These are phyloP conservation scores for Trichosporon sp. DNA, from an alignment of 1,284 basidiomycete species.

Conservation along the genomic window DNA sequence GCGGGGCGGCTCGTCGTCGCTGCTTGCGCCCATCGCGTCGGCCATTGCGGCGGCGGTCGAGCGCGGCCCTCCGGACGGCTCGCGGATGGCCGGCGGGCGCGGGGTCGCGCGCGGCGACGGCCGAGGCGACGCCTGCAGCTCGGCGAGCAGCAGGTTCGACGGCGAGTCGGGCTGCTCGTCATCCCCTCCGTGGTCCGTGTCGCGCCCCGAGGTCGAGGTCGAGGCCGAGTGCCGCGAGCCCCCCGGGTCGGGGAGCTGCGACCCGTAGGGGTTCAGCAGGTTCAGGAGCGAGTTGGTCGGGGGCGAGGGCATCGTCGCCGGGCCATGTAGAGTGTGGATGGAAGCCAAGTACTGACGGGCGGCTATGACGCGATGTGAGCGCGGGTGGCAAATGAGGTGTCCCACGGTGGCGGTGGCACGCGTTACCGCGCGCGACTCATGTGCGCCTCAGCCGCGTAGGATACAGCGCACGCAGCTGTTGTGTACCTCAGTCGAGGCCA, in stretches of 20 bases:
- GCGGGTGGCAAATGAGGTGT: not conserved
- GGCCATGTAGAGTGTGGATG: not conserved
- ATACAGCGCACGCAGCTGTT: too few relatives aligned
- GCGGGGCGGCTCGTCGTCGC: constrained; percentile 36
- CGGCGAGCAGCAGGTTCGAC: constrained; percentile 39
- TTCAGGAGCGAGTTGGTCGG: constrained; percentile 58
- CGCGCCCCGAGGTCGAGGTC: too few relatives aligned
- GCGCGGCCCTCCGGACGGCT: not conserved
- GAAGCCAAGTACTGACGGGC: not conserved
- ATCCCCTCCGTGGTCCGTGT: not conserved
- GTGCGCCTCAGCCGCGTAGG: too few relatives aligned
- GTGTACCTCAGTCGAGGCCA: too few relatives aligned
- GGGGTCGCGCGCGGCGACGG: not conserved
- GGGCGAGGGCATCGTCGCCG: constrained; percentile 16
- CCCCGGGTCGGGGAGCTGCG: constrained; percentile 58
- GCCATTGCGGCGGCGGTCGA: constrained; percentile 11
- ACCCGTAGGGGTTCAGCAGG: constrained; percentile 72
- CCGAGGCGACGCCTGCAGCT: constrained; percentile 26
- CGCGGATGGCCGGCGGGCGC: not conserved
- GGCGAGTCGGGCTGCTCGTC: constrained; percentile 32
- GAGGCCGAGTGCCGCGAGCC: too few relatives aligned
- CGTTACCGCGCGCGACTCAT: not conserved
- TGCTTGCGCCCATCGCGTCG: constrained; percentile 22
- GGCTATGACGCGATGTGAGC: not conserved
- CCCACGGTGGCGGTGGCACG: not conserved